phyloP scores from a whole-genome alignment of 306 rosid genomes.

The Trifolium subterraneum region DNA sequence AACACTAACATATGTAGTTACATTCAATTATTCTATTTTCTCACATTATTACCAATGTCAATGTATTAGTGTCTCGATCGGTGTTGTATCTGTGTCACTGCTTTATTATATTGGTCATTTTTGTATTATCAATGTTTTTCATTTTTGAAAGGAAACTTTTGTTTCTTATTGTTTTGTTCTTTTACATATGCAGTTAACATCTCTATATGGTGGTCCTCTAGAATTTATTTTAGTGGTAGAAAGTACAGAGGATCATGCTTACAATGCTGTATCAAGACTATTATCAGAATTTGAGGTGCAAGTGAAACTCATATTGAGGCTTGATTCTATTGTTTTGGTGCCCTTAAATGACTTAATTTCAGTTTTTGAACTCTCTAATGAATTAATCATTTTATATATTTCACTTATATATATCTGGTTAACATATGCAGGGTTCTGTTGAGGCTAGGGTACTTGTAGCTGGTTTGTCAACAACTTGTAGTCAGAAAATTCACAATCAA shows the following conservation, averaged over 20 bases:
- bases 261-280: conserved; percentile 60
- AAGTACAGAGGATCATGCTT: conserved; percentile 92
- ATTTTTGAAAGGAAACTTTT: too few species aligned
- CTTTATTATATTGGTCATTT: too few species aligned
- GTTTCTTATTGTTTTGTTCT: conserved; percentile 34
- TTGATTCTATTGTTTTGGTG: conserved; percentile 11
- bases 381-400: neutral
- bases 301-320: conserved; percentile 33
- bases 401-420: conserved; percentile 32
- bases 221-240: conserved; percentile 90
- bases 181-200: conserved; percentile 71
- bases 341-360: conserved; percentile 32
- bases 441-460: conserved; percentile 82
- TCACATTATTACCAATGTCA: too few species aligned
- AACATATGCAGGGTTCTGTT: conserved; percentile 66
- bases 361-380: neutral
- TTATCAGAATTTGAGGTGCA: conserved; percentile 75
- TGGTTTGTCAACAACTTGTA: conserved; percentile 91
- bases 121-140: too few species aligned
- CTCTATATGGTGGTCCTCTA: conserved; percentile 96
- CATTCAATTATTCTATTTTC: too few species aligned
- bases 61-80: too few species aligned
- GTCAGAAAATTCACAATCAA: conserved; percentile 98
- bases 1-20: too few species aligned
- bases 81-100: too few species aligned